Base-by-base conservation (phyloP, 2,329 filamentous ascomycete species). In the Talaromyces sp. region DNA sequence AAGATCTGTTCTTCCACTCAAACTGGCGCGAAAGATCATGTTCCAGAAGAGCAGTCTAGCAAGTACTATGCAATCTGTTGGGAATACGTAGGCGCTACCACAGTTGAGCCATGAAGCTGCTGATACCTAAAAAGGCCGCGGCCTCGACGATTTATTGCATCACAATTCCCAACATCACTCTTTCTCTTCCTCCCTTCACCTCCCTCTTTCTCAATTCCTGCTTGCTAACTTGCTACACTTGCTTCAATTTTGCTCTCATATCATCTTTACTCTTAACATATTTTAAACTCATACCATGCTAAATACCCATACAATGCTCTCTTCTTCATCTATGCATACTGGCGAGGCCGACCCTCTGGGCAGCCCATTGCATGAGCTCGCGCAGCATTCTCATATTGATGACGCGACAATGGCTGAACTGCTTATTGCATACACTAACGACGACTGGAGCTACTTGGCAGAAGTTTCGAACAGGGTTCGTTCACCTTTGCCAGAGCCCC, bases 41-140 rank as follows among this genome's bases (percentile, higher is more conserved):
- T 50, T 20, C 32, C 24, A 8, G 17, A 22, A 20, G 27, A 40
- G 4, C 20, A 48, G 9, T 35, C 46, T 6, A 24, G n/a, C 13
- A 47, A 16, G 41, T 57, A 60, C 13, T 48, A 61, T 41, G 69
- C 63, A 49, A 55, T 76, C 22, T 74, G 69, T 45, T 76, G 74
- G 73, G 73, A 76, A 43, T 75, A 66, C 56, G 65, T 71, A 24
- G 74, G 71, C 8, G 58, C 67, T 14, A 63, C 66, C 11, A 40
- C 60, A 44, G 29, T 61, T 35, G 60, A 60, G 19, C 39, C 16
- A 22, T 49, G 17, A 42, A 32, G 33, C 22, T n/a, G 19, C 10
- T n/a, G 24, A n/a, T 42, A 14, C 17, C 14, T 14, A 30, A 44
- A 44, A 3, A 30, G 27, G 24, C 19, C 17, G 7, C 37, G 37